Conservation (phyloP, 495 filamentous ascomycete genomes). For the Aspergillus sclerotiicarbonarius region DNA sequence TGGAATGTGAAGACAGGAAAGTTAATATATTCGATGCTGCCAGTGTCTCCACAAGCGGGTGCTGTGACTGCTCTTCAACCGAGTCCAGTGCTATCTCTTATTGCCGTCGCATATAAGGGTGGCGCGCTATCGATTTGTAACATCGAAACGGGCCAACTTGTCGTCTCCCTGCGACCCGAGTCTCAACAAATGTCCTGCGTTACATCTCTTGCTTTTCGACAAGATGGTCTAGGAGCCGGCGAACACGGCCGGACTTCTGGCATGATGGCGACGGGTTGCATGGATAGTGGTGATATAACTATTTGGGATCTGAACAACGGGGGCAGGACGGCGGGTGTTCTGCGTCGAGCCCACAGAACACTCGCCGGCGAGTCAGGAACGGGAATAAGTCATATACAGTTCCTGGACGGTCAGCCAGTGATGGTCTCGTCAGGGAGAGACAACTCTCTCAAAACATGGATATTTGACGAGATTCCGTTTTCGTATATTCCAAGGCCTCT, state of each 20-base stretch:
- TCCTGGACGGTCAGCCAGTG: conserved; percentile 86
- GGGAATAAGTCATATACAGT: conserved; percentile 77
- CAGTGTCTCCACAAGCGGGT: conserved; percentile 62
- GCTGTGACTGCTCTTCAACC: conserved; percentile 81
- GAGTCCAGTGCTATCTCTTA: conserved; percentile 76
- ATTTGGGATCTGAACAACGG: conserved; percentile 94
- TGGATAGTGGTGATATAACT: conserved; percentile 76
- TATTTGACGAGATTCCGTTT: conserved; percentile 85
- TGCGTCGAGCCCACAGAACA: conserved; percentile 81
- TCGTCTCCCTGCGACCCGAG: conserved; percentile 64
- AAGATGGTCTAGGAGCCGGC: conserved; percentile 85
- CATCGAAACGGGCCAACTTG: conserved; percentile 66
- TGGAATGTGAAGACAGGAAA: conserved; percentile 95
- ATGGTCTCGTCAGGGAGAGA: conserved; percentile 87
- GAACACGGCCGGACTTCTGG: conserved; percentile 77
- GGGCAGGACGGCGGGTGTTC: conserved; percentile 73
- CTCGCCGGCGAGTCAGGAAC: conserved; percentile 53
- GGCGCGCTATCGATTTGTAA: conserved; percentile 79
- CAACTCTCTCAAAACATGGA: conserved; percentile 93
- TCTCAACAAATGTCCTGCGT: conserved; percentile 53
- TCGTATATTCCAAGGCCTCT: conserved; percentile 79
- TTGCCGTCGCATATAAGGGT: conserved; percentile 80
- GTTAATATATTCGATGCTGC: conserved; percentile 78
- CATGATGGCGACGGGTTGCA: conserved; percentile 79
- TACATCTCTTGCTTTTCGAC: conserved; percentile 86